Conservation (phyloP, 495 filamentous ascomycete genomes). For the Extremus antarcticus region DNA sequence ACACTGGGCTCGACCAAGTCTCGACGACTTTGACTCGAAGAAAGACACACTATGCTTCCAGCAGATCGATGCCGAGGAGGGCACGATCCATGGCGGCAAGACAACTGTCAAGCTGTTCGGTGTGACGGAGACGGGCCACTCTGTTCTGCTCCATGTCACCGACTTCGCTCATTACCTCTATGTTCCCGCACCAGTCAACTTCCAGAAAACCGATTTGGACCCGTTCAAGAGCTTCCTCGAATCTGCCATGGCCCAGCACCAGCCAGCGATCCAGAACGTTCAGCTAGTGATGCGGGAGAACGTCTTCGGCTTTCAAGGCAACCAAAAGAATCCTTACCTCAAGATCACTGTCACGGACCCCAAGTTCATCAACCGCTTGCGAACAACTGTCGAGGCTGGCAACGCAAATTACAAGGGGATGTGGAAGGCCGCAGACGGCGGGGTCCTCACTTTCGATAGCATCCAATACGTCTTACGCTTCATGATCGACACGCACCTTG, state of each 20-base stretch:
- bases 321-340: constrained; percentile 80
- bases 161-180: constrained; percentile 96
- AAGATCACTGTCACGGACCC: constrained; percentile 88
- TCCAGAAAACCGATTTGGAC: constrained; percentile 63
- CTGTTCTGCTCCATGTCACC: constrained; percentile 87
- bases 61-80: constrained; percentile 92
- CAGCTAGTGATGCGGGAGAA: constrained; percentile 74
- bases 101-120: constrained; percentile 82
- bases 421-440: constrained; percentile 61
- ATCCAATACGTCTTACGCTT: constrained; percentile 92
- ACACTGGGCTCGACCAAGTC: constrained; percentile 72
- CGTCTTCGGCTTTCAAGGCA: constrained; percentile 85
- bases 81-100: constrained; percentile 58
- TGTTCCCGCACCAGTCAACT: constrained; percentile 74
- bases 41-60: constrained; percentile 75
- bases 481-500: constrained; percentile 92
- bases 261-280: constrained; percentile 58
- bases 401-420: constrained; percentile 78
- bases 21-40: constrained; percentile 60
- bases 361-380: constrained; percentile 62
- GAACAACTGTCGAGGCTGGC: constrained; percentile 59
- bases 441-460: constrained; percentile 79
- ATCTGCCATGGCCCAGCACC: constrained; percentile 51
- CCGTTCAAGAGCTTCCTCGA: constrained; percentile 70
- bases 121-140: constrained; percentile 95